Evolutionary conservation across 1,139 yeast genomes (phyloP).

Genomic region (Nematodospora anomalae): DNA sequence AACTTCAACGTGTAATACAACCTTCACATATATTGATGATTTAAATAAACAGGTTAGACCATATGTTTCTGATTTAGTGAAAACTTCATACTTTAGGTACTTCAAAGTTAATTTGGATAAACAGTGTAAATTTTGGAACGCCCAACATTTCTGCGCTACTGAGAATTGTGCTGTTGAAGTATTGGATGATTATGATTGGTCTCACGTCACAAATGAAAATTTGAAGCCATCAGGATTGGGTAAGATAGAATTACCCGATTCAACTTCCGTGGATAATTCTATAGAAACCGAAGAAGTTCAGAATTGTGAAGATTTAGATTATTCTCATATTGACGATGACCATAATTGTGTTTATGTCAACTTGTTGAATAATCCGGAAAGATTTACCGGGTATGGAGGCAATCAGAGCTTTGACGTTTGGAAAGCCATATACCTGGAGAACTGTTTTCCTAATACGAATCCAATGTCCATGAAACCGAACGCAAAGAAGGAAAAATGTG

Average conservation of each 20-base stretch:
- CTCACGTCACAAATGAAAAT: constrained; percentile 61
- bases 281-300: constrained; percentile 21
- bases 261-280: constrained; percentile 20
- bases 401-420: constrained; percentile 89
- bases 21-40: constrained; percentile 45
- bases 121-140: constrained; percentile 86
- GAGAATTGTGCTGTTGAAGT: constrained; percentile 93
- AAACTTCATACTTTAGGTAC: constrained; percentile 75
- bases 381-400: constrained; percentile 96
- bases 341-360: constrained; percentile 76
- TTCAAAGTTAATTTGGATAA: constrained; percentile 85
- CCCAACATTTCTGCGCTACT: constrained; percentile 85
- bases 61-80: constrained; percentile 54
- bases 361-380: constrained; percentile 84
- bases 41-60: constrained; percentile 45
- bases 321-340: constrained; percentile 63
- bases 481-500: constrained; percentile 55
- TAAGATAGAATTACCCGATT: constrained; percentile 26
- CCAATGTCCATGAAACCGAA: constrained; percentile 36
- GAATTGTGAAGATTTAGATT: constrained; percentile 45
- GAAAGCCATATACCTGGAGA: constrained; percentile 89
- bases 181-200: constrained; percentile 55
- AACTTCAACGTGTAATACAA: constrained; percentile 49
- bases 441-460: constrained; percentile 68
- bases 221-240: constrained; percentile 80